Evolutionary conservation across 495 filamentous ascomycete genomes (phyloP).

Genomic region (Penicillium waksmanii): DNA sequence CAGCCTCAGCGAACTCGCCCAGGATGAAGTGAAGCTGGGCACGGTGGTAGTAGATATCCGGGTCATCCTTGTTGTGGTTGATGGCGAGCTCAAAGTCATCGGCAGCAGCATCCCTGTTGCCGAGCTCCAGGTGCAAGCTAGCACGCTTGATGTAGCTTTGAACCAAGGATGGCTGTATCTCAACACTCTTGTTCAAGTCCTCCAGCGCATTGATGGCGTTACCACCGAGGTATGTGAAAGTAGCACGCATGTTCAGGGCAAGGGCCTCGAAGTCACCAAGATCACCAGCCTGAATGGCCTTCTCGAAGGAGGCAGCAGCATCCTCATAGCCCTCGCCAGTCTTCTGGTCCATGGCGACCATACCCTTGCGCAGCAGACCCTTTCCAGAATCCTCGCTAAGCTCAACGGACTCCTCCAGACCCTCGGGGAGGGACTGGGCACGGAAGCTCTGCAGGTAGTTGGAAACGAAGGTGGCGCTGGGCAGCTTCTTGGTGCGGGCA

Average conservation of each 20-base stretch:
- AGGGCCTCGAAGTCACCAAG: slow-evolving; percentile 81
- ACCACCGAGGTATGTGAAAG: slow-evolving; percentile 89
- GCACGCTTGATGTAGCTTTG: slow-evolving; percentile 99
- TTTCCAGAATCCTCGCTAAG: slow-evolving; percentile 78
- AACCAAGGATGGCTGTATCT: slow-evolving; percentile 81
- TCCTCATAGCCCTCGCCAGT: slow-evolving; percentile 89
- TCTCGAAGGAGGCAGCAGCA: slow-evolving; percentile 81
- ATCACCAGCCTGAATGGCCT: slow-evolving; percentile 78
- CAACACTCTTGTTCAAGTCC: slow-evolving; percentile 89
- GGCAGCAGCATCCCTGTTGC: slow-evolving; percentile 86
- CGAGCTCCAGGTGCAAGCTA: slow-evolving; percentile 95
- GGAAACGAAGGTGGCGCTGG: slow-evolving; percentile 92
- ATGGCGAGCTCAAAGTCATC: slow-evolving; percentile 88
- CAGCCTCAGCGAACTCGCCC: slow-evolving; percentile 86
- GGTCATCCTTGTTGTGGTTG: slow-evolving; percentile 82
- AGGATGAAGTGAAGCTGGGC: slow-evolving; percentile 99
- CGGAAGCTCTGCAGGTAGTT: slow-evolving; percentile 99
- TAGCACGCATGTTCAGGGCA: slow-evolving; percentile 94
- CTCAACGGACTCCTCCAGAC: slow-evolving; percentile 78
- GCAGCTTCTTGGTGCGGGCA: slow-evolving; percentile 78
- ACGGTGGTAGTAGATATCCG: slow-evolving; percentile 99
- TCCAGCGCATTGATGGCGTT: slow-evolving; percentile 79
- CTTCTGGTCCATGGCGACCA: slow-evolving; percentile 78
- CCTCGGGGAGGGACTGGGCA: slow-evolving; percentile 72
- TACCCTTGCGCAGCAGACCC: slow-evolving; percentile 80